These are phyloP conservation scores for Botrytis medusae DNA, from an alignment of 2,329 filamentous ascomycete genomes.

Conservation along the genomic window DNA sequence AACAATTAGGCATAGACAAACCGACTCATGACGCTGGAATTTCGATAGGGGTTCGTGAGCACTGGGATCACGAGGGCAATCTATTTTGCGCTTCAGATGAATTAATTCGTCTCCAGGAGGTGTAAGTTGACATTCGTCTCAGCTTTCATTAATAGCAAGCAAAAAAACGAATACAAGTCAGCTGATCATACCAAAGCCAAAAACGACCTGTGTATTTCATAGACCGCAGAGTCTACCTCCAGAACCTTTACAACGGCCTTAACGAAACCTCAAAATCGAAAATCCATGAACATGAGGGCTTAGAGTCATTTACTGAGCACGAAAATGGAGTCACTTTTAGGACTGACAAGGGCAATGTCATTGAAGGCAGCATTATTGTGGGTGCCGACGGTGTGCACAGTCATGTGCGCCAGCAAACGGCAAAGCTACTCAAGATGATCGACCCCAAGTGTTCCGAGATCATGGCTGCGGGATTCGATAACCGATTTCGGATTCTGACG, in stretches of 20 bases:
- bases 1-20: constrained; percentile 44
- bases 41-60: constrained; percentile 7
- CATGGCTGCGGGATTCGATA: constrained; percentile 14
- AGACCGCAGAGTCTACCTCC: constrained; percentile 6
- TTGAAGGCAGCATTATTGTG: constrained; percentile 28
- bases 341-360: constrained; percentile 13
- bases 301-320: constrained; percentile 11
- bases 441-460: constrained; percentile 11
- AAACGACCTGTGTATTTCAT: constrained; percentile 13
- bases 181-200: constrained; percentile 4
- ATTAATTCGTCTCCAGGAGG: constrained; percentile 17
- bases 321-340: constrained; percentile 11
- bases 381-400: constrained; percentile 36
- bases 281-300: constrained; percentile 2
- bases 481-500: constrained; percentile 5
- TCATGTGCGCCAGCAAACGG: constrained; percentile 38
- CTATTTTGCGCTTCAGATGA: constrained; percentile 14
- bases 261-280: constrained; percentile 9
- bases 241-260: constrained; percentile 12
- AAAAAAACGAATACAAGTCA: not conserved
- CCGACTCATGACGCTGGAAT: constrained; percentile 16
- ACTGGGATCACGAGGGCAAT: constrained; percentile 14
- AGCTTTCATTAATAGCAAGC: not conserved
- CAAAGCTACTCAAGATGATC: constrained; percentile 5
- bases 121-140: not conserved